phyloP scores from a whole-genome alignment of 352 stramenopile genomes.

The Halophytophthora polymorphica region DNA sequence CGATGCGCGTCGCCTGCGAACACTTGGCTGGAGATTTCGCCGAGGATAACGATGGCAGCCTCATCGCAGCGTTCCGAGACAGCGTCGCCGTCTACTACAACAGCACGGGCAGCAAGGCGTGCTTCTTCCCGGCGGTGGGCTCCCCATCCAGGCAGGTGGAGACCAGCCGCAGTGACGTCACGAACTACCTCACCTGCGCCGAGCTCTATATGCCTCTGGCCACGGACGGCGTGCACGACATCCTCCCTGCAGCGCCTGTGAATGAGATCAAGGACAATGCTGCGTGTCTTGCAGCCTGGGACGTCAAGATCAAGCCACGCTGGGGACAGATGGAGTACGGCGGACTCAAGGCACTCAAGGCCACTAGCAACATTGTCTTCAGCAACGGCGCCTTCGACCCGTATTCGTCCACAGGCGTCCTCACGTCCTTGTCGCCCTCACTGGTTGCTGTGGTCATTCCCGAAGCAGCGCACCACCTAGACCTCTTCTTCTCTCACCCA shows the following conservation, averaged over 20 bases:
- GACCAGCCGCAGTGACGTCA: constrained; percentile 37
- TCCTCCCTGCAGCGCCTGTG: constrained; percentile 61
- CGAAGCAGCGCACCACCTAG: constrained; percentile 76
- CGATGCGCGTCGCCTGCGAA: constrained; percentile 74
- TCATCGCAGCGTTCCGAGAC: constrained; percentile 38
- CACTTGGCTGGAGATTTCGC: constrained; percentile 29
- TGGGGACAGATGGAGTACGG: constrained; percentile 55
- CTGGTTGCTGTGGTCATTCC: constrained; percentile 52
- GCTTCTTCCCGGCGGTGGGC: constrained; percentile 23
- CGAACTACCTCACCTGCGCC: constrained; percentile 51
- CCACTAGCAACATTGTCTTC: constrained; percentile 89
- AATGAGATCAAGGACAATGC: constrained; percentile 42
- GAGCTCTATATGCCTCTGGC: constrained; percentile 49
- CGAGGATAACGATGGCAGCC: constrained; percentile 10
- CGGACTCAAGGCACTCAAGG: constrained; percentile 33
- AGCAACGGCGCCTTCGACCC: constrained; percentile 91
- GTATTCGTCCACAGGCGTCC: constrained; percentile 81
- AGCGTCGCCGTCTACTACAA: constrained; percentile 61
- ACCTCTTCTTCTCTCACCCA: constrained; percentile 84
- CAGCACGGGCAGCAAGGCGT: constrained; percentile 35
- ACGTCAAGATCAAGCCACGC: constrained; percentile 29
- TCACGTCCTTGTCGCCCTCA: constrained; percentile 37
- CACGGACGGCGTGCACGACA: constrained; percentile 56
- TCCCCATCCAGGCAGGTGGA: constrained; percentile 37
- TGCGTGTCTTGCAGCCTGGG: constrained; percentile 41